Evolutionary conservation across 192 early-diverging fungal genomes (phyloP).

Genomic region (Diversispora eburnea): DNA sequence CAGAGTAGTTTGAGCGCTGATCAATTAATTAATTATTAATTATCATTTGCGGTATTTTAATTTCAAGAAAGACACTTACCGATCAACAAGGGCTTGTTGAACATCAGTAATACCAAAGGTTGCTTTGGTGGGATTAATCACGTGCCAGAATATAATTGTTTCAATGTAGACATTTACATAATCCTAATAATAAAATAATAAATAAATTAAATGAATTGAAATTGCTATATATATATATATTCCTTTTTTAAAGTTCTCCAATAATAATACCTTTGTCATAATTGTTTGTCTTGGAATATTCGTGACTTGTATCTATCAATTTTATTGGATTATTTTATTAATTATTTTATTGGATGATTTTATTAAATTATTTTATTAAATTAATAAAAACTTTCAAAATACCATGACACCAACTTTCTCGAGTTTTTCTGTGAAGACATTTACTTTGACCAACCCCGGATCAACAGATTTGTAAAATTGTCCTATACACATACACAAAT

Average conservation of each 20-base stretch:
- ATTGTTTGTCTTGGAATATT: constrained; percentile 67
- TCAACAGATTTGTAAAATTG: constrained; percentile 46
- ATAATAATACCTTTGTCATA: constrained; percentile 62
- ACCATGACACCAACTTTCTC: constrained; percentile 45
- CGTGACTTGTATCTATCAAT: constrained; percentile 39
- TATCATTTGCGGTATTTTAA: not conserved
- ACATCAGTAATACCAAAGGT: constrained; percentile 80
- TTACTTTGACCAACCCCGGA: constrained; percentile 56
- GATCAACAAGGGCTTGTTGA: constrained; percentile 73
- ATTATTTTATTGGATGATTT: no score
- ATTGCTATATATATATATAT: no score
- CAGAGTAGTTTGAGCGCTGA: constrained; percentile 81
- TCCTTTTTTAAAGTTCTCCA: no score
- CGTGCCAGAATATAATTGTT: constrained; percentile 83
- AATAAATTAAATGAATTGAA: not conserved
- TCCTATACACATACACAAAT: not conserved
- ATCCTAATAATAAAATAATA: constrained; percentile 43
- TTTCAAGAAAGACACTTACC: constrained; percentile 36
- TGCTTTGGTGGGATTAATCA: constrained; percentile 72
- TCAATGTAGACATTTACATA: constrained; percentile 85
- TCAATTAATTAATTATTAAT: not conserved
- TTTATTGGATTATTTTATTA: no score
- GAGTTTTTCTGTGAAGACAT: constrained; percentile 46
- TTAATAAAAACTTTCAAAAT: not conserved
- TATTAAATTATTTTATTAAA: no score